A percentile compares a stretch with the other conserved stretches of the same genome.
These are phyloP conservation scores for Penicillium crystallinum DNA, from an alignment of 495 filamentous ascomycete genomes.

Conservation along the genomic window DNA sequence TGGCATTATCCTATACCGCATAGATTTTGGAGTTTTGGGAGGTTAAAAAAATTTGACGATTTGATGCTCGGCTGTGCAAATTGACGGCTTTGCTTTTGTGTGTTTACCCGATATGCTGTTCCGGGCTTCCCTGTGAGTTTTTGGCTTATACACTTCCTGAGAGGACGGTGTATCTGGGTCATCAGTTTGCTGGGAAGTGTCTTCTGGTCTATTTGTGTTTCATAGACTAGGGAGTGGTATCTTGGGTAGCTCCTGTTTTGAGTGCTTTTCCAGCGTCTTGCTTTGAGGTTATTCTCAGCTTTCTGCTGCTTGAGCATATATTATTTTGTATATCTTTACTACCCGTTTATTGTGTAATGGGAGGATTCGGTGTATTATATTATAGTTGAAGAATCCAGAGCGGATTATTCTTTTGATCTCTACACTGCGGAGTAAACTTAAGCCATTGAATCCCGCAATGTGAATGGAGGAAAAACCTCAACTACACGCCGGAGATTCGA, in stretches of 20 bases:
- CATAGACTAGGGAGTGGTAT: background rate
- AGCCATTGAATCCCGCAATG: background rate
- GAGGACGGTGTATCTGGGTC: background rate
- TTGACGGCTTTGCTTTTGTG: background rate
- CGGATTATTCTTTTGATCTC: background rate
- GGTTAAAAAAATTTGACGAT: background rate
- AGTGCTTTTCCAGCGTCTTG: slow-evolving; percentile 1
- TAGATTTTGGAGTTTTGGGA: slow-evolving; percentile 16
- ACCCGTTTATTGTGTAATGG: slow-evolving; percentile 1
- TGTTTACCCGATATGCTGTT: background rate
- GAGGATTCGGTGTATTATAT: slow-evolving; percentile 11
- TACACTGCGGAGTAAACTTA: background rate
- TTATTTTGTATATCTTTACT: slow-evolving; percentile 1
- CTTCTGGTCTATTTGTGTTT: background rate
- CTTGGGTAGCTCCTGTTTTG: background rate
- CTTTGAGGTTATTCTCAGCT: background rate
- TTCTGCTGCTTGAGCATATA: background rate
- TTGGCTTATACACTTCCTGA: background rate
- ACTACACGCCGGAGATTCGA: background rate
- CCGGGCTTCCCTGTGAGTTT: background rate
- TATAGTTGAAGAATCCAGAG: slow-evolving; percentile 7
- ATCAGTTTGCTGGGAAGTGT: background rate
- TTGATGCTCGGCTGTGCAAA: background rate
- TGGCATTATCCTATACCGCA: slow-evolving; percentile 4
- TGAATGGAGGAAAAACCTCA: slow-evolving; percentile 25